Evolutionary conservation across 75 land plant genomes (phyloP).

Genomic region (Selaginella tamariscina): DNA sequence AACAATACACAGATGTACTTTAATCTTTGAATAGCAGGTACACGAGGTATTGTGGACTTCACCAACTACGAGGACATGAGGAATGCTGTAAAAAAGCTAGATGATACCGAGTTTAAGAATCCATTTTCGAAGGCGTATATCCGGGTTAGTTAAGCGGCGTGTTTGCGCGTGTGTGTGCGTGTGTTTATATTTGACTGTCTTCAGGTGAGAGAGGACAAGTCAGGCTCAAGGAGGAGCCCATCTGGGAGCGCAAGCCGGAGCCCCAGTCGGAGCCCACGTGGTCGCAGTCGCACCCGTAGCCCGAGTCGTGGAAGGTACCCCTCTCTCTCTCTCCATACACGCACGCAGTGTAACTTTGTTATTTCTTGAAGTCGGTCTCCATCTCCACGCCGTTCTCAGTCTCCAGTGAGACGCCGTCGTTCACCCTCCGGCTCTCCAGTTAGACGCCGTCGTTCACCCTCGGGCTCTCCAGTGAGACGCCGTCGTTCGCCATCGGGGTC

Average conservation of each 20-base stretch:
- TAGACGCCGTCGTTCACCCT: no score
- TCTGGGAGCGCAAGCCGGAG: not conserved
- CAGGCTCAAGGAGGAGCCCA: not conserved
- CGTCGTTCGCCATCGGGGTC: not conserved
- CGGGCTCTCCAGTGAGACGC: not conserved
- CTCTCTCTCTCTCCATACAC: no score
- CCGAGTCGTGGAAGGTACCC: not conserved
- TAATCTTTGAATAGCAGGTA: constrained; percentile 36
- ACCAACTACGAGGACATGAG: constrained; percentile 75
- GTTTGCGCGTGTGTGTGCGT: not conserved
- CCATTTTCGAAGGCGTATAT: constrained; percentile 49
- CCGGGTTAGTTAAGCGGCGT: constrained; percentile 36
- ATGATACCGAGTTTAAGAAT: constrained; percentile 75
- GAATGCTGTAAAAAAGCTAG: constrained; percentile 62
- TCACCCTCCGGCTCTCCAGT: no score
- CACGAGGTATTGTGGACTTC: constrained; percentile 69
- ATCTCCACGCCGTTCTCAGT: no score
- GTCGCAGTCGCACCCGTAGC: not conserved
- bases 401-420: no score
- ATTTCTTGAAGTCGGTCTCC: no score
- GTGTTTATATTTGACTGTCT: not conserved
- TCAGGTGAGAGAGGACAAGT: not conserved
- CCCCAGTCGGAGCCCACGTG: not conserved
- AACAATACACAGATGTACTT: no score
- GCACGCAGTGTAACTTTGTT: no score